Base-by-base conservation (phyloP, 2,329 filamentous ascomycete species). In the Aspergillus japonicus region DNA sequence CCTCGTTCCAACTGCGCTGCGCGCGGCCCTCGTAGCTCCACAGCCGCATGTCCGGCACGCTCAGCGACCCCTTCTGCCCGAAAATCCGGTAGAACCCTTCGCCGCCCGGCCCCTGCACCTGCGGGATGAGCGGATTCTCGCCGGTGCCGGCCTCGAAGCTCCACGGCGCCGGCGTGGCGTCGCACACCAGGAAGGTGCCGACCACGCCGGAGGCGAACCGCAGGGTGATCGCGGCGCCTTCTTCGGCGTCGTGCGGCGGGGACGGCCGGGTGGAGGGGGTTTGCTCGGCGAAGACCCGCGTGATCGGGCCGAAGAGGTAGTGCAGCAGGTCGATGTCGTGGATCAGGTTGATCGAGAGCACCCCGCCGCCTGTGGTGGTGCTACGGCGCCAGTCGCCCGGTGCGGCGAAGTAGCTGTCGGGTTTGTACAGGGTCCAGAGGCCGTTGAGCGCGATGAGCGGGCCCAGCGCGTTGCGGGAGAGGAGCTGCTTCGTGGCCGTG, bases 301-400 rank as follows among this genome's bases (percentile, higher is more conserved):
- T 67, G 26, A 87, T 82, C 0, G 82, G 79, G 0, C 84, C 83
- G 26, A 87, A 78, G 1, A 87, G 72, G 68, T 82, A 81, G 50
- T 86, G 84, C 19, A 87, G 72, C 0, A 86, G 71, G 61, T 87
- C 85, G 44, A 87, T 73, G 53, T 87, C 85, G 65, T 87, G 85
- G n/a, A 87, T 79, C 48, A 87, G 72, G 65, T 87, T 87, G 61
- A 86, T 86, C 2, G 82, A 72, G 7, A 87, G 72, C 0, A 82
- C 79, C 0, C 84, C 84, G 2, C 83, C 84, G 1, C 80, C 81
- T 2, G 74, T 68, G 5, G 67, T 70, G 2, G 71, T 66, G 6
- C 62, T 64, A 4, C 77, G 74, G 14, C 82, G 77, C 84, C 85
- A 86, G 44, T 79, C 77, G 0, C 74, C 72, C 0, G 79, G 78